These are phyloP conservation scores for Amauroascus verrucosus DNA, from an alignment of 2,329 filamentous ascomycete genomes.

Conservation along the genomic window DNA sequence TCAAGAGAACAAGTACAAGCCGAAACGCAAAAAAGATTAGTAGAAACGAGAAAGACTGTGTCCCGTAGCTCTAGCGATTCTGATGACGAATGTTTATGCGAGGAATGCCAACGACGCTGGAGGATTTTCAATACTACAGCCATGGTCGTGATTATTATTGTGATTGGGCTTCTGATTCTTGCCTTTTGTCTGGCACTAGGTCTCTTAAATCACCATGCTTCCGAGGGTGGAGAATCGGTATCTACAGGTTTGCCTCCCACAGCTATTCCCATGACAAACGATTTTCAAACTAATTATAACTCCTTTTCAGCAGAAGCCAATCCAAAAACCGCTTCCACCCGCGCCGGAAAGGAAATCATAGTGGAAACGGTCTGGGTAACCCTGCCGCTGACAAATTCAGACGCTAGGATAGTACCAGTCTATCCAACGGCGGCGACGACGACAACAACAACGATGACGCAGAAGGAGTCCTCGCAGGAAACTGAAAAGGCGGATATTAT, in stretches of 20 bases:
- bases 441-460: neutral
- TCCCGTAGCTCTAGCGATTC: neutral
- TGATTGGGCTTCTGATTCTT: neutral
- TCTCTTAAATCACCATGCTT: neutral
- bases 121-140: neutral
- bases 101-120: neutral
- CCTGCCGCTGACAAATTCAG: neutral
- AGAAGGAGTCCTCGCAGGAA: neutral
- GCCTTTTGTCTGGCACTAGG: neutral
- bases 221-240: neutral
- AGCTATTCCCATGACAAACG: neutral
- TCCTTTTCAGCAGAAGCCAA: neutral
- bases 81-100: neutral
- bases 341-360: neutral
- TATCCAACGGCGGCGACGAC: neutral
- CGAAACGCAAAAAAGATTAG: neutral
- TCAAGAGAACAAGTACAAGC: neutral
- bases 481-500: neutral
- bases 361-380: neutral
- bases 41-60: neutral
- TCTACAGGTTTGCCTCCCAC: neutral
- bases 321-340: neutral
- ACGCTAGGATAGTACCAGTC: neutral
- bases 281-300: neutral
- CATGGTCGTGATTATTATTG: neutral